A percentile compares a stretch with the other conserved stretches of the same genome.
Conservation (phyloP, 257 asterid species). For the Solanum pinnatisectum region DNA sequence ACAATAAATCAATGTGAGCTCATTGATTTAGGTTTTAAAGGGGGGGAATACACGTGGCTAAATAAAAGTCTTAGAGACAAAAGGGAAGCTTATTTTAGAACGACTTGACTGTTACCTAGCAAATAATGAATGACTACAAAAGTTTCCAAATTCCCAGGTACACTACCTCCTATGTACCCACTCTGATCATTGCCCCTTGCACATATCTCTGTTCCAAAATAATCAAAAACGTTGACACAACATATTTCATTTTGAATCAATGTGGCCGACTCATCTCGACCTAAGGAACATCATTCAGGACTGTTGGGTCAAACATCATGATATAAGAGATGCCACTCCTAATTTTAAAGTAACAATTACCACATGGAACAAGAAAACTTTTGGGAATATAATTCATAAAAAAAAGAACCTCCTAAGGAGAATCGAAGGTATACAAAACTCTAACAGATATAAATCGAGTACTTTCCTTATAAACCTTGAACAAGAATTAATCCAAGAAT, state of each 20-base stretch:
- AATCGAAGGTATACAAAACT: background rate
- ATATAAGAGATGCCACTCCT: no score
- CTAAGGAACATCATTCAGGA: background rate
- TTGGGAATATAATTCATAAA: no score
- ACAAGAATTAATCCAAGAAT: no score
- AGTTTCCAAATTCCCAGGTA: background rate
- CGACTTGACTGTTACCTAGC: background rate
- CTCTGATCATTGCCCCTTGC: background rate
- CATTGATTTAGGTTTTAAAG: background rate
- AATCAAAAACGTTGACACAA: accelerated
- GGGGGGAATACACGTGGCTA: background rate
- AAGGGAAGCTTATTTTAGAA: background rate
- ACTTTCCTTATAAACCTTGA: no score
- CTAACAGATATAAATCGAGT: background rate
- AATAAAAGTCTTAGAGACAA: no score
- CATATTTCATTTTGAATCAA: background rate
- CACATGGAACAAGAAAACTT: no score
- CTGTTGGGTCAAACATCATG: background rate
- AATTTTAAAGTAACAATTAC: no score
- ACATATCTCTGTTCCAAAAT: background rate
- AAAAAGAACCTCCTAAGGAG: no score
- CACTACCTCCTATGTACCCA: background rate
- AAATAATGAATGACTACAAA: background rate
- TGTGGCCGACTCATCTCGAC: background rate
- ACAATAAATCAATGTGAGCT: background rate